A percentile compares a stretch with the other conserved stretches of the same genome.
Conservation (phyloP, 106 monocot genomes). For the Dioscorea dumetorum region DNA sequence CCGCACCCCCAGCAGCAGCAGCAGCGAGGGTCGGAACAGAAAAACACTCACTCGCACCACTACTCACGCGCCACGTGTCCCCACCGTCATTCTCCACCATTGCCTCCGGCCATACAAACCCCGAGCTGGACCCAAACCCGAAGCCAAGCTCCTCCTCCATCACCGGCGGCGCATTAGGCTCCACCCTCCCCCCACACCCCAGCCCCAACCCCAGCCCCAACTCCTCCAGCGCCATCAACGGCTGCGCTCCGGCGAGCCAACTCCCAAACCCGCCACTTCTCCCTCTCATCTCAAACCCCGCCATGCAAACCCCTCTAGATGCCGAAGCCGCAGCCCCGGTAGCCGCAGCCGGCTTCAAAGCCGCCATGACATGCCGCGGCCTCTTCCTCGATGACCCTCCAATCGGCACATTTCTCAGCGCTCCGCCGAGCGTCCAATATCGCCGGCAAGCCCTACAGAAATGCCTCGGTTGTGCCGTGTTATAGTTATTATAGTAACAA, state of each 20-base stretch:
- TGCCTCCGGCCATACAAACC: too few species aligned
- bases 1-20: too few species aligned
- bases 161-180: not conserved
- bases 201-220: conserved; percentile 16
- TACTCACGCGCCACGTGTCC: too few species aligned
- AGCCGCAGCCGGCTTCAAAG: conserved; percentile 1
- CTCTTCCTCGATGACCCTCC: conserved; percentile 55
- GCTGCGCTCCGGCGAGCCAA: not conserved
- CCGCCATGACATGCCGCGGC: conserved; percentile 7
- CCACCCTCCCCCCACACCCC: not conserved
- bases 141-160: not conserved
- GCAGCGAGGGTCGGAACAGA: too few species aligned
- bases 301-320: not conserved
- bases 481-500: conserved; percentile 56
- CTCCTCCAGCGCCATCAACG: conserved; percentile 15
- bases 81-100: too few species aligned
- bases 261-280: too few species aligned
- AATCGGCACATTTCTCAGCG: conserved; percentile 71
- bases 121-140: not conserved
- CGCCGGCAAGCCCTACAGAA: conserved; percentile 87
- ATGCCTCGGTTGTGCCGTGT: conserved; percentile 73
- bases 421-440: conserved; percentile 87
- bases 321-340: conserved; percentile 4
- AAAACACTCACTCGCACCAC: too few species aligned
- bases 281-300: too few species aligned